Evolutionary conservation across 1,284 basidiomycete genomes (phyloP).

Genomic region (Cystobasidium sp.): DNA sequence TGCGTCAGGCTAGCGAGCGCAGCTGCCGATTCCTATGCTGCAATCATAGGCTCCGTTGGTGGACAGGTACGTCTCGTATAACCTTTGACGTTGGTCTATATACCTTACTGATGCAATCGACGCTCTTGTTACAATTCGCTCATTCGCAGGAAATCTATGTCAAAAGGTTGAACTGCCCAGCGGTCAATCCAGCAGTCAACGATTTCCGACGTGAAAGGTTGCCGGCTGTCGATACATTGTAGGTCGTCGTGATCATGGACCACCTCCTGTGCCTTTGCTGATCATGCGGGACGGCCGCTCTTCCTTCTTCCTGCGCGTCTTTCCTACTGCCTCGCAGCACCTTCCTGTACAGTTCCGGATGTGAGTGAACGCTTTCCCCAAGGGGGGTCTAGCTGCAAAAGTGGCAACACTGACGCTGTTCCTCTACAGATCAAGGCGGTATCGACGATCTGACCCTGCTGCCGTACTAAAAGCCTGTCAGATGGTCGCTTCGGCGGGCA

Average conservation of each 20-base stretch:
- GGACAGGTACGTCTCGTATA: slow-evolving; percentile 2
- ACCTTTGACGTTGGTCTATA: too few relatives aligned
- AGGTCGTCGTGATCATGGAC: neutral
- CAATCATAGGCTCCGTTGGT: slow-evolving; percentile 12
- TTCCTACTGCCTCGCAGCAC: neutral
- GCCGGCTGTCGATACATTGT: slow-evolving; percentile 20
- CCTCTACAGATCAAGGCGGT: neutral
- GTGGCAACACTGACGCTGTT: neutral
- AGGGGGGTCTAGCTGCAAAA: neutral
- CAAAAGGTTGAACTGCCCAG: slow-evolving; percentile 6
- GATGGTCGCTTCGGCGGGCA: neutral
- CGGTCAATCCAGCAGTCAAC: slow-evolving; percentile 8
- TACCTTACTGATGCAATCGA: neutral
- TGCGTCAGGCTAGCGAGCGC: neutral
- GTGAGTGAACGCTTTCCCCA: neutral
- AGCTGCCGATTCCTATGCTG: slow-evolving; percentile 16
- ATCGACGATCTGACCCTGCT: slow-evolving; percentile 13
- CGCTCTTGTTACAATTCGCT: neutral
- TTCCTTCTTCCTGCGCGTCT: neutral
- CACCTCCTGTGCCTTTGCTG: neutral
- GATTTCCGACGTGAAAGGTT: slow-evolving; percentile 18
- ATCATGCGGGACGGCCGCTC: neutral
- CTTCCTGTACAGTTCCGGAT: slow-evolving; percentile 22
- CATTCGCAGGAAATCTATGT: slow-evolving; percentile 16
- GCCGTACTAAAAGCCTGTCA: neutral